Base-by-base conservation (phyloP, 768 basidiomycete genomes). In the Russula lepida region DNA sequence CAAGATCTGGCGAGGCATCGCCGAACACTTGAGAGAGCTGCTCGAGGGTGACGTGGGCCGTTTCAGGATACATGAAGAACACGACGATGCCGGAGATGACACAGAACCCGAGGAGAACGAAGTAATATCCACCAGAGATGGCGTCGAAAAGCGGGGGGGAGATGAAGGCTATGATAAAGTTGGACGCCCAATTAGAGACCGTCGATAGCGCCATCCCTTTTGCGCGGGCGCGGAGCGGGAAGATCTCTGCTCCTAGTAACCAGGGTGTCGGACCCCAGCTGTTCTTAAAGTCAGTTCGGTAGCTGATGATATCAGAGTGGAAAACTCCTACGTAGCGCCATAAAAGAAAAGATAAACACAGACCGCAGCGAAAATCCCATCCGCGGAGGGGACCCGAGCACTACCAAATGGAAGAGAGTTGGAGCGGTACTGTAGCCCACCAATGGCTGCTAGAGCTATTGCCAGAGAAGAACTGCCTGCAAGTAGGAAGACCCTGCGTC, bases 311-410 rank as follows among this genome's bases (percentile, higher is more conserved):
- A 59, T 64, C 67, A 47, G 6, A 11, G 62, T n/a, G 23, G 9
- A 44, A 55, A 46, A 44, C 12, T 64, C 72, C 65, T 62, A 76
- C 66, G 81, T 79, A 23, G 78, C 79, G 6, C 79, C 81, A 54
- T 78, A 83, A 66, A 83, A 75, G 68, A 84, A 83, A 25, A 85
- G 75, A 68, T 84, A 85, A n/a, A 80, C 66, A 65, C 80, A 80
- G 56, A 82, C 76, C 60, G 78, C 74, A n/a, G 71, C 70, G 54
- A 77, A 69, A 58, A 76, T 71, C 17, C 71, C 74, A 52, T 75
- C 66, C 12, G 76, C 72, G n/a, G 70, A 69, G 3, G 69, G 71
- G 25, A 72, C 55, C 11, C 74, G 68, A 2, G 63, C 60, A 32
- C 64, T 37, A 15, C 75, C 76, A 39, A 68, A 57, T 6, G 76